Percentiles rank a stretch among this genome's conserved stretches.
phyloP scores from a whole-genome alignment of 2,329 filamentous ascomycete species.

The Aspergillus terreus region DNA sequence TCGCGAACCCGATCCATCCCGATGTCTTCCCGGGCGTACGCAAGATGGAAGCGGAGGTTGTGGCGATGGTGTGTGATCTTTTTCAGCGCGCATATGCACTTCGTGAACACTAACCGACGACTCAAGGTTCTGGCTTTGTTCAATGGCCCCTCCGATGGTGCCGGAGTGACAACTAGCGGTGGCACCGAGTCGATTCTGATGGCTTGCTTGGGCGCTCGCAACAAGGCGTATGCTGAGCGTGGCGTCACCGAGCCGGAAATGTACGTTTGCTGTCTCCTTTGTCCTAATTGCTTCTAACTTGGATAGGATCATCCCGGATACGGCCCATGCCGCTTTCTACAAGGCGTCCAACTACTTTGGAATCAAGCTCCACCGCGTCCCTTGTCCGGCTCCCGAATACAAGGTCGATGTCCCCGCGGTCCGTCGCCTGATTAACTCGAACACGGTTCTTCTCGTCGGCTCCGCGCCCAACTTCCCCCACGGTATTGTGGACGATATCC shows the following conservation, averaged over 20 bases:
- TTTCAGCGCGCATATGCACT: background rate
- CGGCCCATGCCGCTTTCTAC: constrained; percentile 91
- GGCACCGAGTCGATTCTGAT: constrained; percentile 96
- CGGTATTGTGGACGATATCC: constrained; percentile 94
- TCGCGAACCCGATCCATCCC: constrained; percentile 93
- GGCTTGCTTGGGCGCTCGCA: constrained; percentile 84
- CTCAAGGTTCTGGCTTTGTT: constrained; percentile 68
- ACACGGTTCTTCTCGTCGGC: constrained; percentile 89
- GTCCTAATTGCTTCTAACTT: constrained; percentile 15
- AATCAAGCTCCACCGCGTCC: constrained; percentile 87
- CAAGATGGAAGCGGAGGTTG: constrained; percentile 99
- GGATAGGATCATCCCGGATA: constrained; percentile 81
- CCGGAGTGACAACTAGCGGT: constrained; percentile 85
- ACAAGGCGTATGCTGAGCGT: constrained; percentile 82
- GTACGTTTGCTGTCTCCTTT: constrained; percentile 47
- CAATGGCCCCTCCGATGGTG: constrained; percentile 79
- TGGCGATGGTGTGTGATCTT: constrained; percentile 73
- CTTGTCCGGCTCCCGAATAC: constrained; percentile 79
- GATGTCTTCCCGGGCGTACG: constrained; percentile 96
- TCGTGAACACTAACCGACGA: background rate
- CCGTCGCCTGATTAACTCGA: constrained; percentile 82
- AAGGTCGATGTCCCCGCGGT: constrained; percentile 78
- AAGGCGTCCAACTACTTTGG: constrained; percentile 96
- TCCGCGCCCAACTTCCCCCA: constrained; percentile 97
- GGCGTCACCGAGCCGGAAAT: constrained; percentile 92